A percentile compares a stretch with the other conserved stretches of the same genome.
Conservation (phyloP, 106 monocot genomes). For the Phalaenopsis equestris region DNA sequence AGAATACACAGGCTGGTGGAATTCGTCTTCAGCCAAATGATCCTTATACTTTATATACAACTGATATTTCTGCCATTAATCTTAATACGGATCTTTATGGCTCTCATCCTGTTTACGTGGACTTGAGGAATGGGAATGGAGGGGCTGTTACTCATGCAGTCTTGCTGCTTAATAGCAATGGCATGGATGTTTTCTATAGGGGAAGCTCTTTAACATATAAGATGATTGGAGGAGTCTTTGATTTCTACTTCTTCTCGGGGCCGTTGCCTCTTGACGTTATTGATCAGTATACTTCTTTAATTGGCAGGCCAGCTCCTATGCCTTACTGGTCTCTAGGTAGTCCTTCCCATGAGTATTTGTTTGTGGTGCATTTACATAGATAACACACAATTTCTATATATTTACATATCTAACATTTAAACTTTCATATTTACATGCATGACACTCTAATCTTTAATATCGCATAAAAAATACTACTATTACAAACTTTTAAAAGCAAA, state of each 20-base stretch:
- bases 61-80: conserved; percentile 78
- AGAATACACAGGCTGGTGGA: conserved; percentile 84
- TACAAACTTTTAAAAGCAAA: too few relatives aligned
- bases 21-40: conserved; percentile 76
- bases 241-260: conserved; percentile 92
- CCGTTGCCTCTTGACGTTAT: conserved; percentile 60
- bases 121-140: conserved; percentile 57
- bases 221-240: conserved; percentile 85
- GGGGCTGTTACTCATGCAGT: conserved; percentile 56
- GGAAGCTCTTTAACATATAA: conserved; percentile 81
- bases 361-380: too few relatives aligned
- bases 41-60: conserved; percentile 80
- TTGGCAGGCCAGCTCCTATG: conserved; percentile 97
- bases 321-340: conserved; percentile 98
- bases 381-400: too few relatives aligned
- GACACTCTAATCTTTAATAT: too few relatives aligned
- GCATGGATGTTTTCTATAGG: conserved; percentile 87
- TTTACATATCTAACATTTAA: too few relatives aligned
- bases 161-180: conserved; percentile 90
- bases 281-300: conserved; percentile 76
- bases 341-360: background rate
- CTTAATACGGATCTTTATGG: conserved; percentile 91
- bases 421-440: too few relatives aligned
- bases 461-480: too few relatives aligned
- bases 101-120: conserved; percentile 93